These are phyloP conservation scores for Diaporthe sp. DNA, from an alignment of 2,329 filamentous ascomycete genomes.

Conservation along the genomic window DNA sequence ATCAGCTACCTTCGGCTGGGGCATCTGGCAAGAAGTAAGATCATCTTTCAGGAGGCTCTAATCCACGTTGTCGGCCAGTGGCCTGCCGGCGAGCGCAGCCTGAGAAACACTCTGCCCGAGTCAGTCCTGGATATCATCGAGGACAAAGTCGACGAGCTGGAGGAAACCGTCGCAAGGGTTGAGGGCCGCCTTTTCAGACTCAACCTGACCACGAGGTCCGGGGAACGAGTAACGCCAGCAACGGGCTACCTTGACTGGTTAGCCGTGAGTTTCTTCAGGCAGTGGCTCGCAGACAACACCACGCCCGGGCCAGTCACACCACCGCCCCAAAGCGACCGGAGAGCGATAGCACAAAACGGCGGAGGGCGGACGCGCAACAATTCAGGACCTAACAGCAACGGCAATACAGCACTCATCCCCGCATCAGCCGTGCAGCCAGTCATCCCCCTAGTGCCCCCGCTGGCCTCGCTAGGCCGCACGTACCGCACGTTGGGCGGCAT, in stretches of 20 bases:
- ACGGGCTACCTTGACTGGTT: constrained; percentile 93
- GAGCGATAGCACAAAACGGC: constrained; percentile 37
- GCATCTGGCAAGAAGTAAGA: constrained; percentile 85
- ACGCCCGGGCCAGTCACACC: constrained; percentile 71
- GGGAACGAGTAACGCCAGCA: constrained; percentile 84
- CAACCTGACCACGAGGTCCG: constrained; percentile 81
- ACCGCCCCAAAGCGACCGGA: constrained; percentile 43
- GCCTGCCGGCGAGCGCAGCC: constrained; percentile 83
- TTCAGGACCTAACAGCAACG: constrained; percentile 47
- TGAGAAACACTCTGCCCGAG: constrained; percentile 80
- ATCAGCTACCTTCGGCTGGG: constrained; percentile 92
- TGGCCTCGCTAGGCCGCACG: constrained; percentile 76
- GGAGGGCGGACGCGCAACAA: constrained; percentile 25
- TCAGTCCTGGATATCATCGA: constrained; percentile 90
- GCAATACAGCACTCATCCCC: constrained; percentile 42
- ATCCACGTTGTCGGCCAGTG: constrained; percentile 96
- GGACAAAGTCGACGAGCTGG: constrained; percentile 93
- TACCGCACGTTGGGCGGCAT: constrained; percentile 82
- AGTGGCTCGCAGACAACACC: constrained; percentile 94
- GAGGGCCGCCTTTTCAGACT: constrained; percentile 88
- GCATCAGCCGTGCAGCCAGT: constrained; percentile 4
- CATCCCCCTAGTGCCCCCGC: constrained; percentile 54
- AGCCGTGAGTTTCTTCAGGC: constrained; percentile 86
- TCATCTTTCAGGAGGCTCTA: constrained; percentile 88
- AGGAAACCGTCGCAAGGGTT: constrained; percentile 83